Base-by-base conservation (phyloP, 306 rosid genomes). In the Gleditsia sinensis region DNA sequence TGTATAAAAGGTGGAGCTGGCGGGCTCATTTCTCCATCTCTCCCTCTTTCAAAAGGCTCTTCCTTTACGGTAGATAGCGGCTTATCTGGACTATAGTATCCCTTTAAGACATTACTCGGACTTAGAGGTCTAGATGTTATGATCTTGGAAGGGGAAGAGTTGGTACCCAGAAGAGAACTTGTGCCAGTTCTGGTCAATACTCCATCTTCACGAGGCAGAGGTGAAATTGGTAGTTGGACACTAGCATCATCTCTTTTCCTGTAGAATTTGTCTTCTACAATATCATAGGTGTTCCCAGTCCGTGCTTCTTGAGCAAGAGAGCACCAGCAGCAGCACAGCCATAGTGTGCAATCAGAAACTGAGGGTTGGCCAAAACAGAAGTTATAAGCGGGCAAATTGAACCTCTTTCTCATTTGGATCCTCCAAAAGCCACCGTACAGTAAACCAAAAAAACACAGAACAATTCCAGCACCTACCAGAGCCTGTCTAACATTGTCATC, bases 341-440 rank as follows among this genome's bases (percentile, higher is more conserved):
- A 94, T 69, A 94, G 76, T 27, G 86, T 78, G 80, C 89, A 94
- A 80, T 94, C 98, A 62, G 97, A 78, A 46, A 74, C 75, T 3
- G 87, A 85, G 0, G 90, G 86, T 58, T 86, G 62, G 37, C 96
- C 94, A 72, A 78, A 91, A 78, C 97, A 91, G 80, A 94, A 94
- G 82, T 77, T 34, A 75, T 88, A 91, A 34, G 87, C 13, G 42
- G 98, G 97, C 78, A 94, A 81, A 61, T 87, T 88, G 83, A 84
- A 94, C 74, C 91, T 90, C 85, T 91, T 91, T 80, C 97, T 85
- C 96, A 94, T 94, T 85, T 77, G 95, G 59, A 91, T 94, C 89
- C 98, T 89, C 98, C 98, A 94, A 84, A 94, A 94, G 36, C 97
- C 98, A 55, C 98, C 98, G 32, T 94, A 94, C 3, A 94, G 87